A percentile compares a stretch with the other conserved stretches of the same genome.
Evolutionary conservation across 2,329 filamentous ascomycete species (phyloP).

Genomic region (Chaetomium sp.): DNA sequence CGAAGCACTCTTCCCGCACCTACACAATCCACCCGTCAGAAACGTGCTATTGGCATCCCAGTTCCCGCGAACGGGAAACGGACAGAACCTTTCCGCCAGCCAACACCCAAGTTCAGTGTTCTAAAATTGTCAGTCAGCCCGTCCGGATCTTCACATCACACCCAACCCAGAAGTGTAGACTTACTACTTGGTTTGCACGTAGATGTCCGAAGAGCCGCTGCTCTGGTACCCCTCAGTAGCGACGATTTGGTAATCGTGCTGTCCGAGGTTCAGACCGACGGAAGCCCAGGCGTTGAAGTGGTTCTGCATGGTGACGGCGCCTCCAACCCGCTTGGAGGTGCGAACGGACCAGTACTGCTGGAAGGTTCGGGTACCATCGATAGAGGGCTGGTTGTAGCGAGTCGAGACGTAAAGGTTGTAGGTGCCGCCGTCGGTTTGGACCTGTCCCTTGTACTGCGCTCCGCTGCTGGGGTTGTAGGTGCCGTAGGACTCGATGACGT

Average conservation of each 20-base stretch:
- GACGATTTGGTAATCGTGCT: slow-evolving; percentile 55
- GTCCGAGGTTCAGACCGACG: slow-evolving; percentile 48
- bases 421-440: slow-evolving; percentile 39
- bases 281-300: slow-evolving; percentile 56
- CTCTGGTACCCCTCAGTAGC: slow-evolving; percentile 55
- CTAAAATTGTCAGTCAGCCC: neutral
- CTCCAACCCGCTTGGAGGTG: slow-evolving; percentile 49
- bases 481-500: slow-evolving; percentile 44
- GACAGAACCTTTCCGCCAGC: too few species aligned
- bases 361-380: slow-evolving; percentile 50
- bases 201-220: slow-evolving; percentile 48
- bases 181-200: slow-evolving; percentile 28
- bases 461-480: slow-evolving; percentile 44
- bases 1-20: neutral
- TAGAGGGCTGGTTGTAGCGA: slow-evolving; percentile 46
- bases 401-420: slow-evolving; percentile 42
- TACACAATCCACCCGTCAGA: neutral
- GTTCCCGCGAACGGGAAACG: too few species aligned
- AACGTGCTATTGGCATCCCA: too few species aligned
- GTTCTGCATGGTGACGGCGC: slow-evolving; percentile 51
- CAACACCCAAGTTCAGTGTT: neutral
- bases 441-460: slow-evolving; percentile 38
- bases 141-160: neutral
- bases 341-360: slow-evolving; percentile 55
- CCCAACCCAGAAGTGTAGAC: neutral